phyloP scores from a whole-genome alignment of 331 rosid genomes.

The Malus hybrid region DNA sequence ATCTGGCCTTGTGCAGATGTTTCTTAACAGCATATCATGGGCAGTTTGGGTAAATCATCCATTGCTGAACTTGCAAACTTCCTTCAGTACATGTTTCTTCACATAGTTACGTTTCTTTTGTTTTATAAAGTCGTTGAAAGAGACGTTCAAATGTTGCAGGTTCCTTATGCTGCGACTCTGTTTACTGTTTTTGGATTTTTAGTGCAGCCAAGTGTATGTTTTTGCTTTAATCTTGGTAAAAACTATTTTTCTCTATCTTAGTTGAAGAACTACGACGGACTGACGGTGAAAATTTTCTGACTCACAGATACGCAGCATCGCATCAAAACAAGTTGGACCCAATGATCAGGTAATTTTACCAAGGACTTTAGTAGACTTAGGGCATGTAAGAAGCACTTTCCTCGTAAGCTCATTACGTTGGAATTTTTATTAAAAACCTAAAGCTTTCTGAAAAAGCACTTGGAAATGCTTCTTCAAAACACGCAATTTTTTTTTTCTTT shows the following conservation, averaged over 20 bases:
- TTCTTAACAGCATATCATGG: slow-evolving; percentile 63
- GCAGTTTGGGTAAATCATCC: slow-evolving; percentile 61
- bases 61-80: background rate
- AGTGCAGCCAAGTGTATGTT: slow-evolving; percentile 62
- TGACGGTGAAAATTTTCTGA: background rate
- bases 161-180: slow-evolving; percentile 63
- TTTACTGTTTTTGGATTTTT: slow-evolving; percentile 35
- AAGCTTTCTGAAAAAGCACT: no score
- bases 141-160: slow-evolving; percentile 44
- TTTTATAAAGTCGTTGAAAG: slow-evolving; percentile 4
- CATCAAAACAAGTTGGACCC: slow-evolving; percentile 70
- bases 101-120: background rate
- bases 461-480: background rate
- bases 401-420: background rate
- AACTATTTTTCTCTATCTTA: background rate
- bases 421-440: no score
- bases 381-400: background rate
- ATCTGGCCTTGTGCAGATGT: slow-evolving; percentile 44
- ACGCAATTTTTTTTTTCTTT: no score
- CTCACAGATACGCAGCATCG: slow-evolving; percentile 72
- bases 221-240: background rate
- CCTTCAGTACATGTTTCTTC: background rate
- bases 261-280: background rate
- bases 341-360: slow-evolving; percentile 49
- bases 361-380: background rate